phyloP scores from a whole-genome alignment of 345 rosid genomes.

The Eucalyptus cloeziana region DNA sequence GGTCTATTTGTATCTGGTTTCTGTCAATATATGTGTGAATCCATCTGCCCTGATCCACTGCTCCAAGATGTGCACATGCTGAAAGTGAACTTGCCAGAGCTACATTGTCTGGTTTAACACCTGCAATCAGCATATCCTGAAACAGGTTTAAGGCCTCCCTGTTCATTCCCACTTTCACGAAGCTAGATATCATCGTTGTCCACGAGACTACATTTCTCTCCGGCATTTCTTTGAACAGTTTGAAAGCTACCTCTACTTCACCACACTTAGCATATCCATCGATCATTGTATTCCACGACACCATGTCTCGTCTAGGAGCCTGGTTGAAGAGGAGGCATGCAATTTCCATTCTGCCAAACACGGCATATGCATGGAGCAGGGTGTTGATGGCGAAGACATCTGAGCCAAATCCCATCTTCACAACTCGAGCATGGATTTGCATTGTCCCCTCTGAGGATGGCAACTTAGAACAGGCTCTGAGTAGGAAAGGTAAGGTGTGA shows the following conservation, averaged over 20 bases:
- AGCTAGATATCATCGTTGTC: slow-evolving; percentile 69
- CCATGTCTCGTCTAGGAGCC: slow-evolving; percentile 23
- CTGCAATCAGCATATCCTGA: slow-evolving; percentile 50
- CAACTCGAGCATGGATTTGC: slow-evolving; percentile 47
- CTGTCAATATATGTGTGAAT: slow-evolving; percentile 38
- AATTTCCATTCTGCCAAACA: slow-evolving; percentile 11
- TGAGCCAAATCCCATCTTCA: slow-evolving; percentile 34
- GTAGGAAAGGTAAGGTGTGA: slow-evolving; percentile 62
- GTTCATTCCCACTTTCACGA: slow-evolving; percentile 38
- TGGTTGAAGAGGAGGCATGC: slow-evolving; percentile 34
- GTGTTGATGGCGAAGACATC: slow-evolving; percentile 42
- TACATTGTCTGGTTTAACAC: slow-evolving; percentile 45
- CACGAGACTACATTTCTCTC: slow-evolving; percentile 41
- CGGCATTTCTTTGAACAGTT: slow-evolving; percentile 29
- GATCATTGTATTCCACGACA: slow-evolving; percentile 73
- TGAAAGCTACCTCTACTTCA: slow-evolving; percentile 17
- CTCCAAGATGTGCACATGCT: slow-evolving; percentile 69
- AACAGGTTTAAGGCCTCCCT: slow-evolving; percentile 53
- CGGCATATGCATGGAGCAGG: slow-evolving; percentile 42
- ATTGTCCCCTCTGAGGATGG: slow-evolving; percentile 24
- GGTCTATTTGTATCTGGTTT: slow-evolving; percentile 12
- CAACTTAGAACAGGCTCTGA: slow-evolving; percentile 51
- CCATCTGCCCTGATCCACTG: slow-evolving; percentile 75
- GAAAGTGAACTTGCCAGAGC: slow-evolving; percentile 37
- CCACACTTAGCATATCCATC: slow-evolving; percentile 39